These are phyloP conservation scores for Circinella umbellata DNA, from an alignment of 371 early-diverging fungal genomes.

Conservation along the genomic window DNA sequence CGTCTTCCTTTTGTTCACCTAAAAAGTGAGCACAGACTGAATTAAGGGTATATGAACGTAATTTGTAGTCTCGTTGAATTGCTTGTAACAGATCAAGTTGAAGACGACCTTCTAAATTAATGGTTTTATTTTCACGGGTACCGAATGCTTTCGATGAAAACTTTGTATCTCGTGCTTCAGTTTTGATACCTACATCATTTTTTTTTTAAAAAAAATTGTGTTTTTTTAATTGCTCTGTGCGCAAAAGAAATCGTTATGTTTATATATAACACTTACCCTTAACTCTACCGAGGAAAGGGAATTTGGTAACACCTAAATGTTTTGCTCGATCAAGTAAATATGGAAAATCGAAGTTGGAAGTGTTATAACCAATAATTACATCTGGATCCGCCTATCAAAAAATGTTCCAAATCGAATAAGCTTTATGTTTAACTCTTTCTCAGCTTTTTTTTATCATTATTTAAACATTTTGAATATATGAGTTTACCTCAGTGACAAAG, in stretches of 20 bases:
- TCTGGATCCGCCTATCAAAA: constrained; percentile 89
- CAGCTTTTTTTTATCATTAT: not conserved
- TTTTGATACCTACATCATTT: constrained; percentile 40
- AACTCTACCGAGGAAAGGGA: constrained; percentile 91
- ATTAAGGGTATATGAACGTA: constrained; percentile 98
- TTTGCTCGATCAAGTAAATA: constrained; percentile 96
- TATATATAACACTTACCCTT: constrained; percentile 36
- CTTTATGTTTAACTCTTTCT: not conserved
- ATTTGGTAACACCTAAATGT: constrained; percentile 74
- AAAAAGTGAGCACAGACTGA: constrained; percentile 97
- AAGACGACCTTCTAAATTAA: constrained; percentile 95
- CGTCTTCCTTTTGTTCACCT: constrained; percentile 99
- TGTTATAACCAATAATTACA: constrained; percentile 99
- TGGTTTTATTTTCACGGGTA: constrained; percentile 86
- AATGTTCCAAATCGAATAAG: not conserved
- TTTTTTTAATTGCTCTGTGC: not conserved
- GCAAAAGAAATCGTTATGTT: not conserved
- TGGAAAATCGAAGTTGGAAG: constrained; percentile 98
- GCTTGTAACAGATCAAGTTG: constrained; percentile 97
- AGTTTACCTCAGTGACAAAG: constrained; percentile 70
- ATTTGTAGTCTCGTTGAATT: constrained; percentile 97
- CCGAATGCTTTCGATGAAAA: constrained; percentile 96
- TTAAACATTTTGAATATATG: not conserved
- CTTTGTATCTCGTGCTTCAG: constrained; percentile 82
- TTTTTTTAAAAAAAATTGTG: not conserved